A percentile compares a stretch with the other conserved stretches of the same genome.
phyloP scores from a whole-genome alignment of 163 green algal species.

The Scenedesmus sp. region DNA sequence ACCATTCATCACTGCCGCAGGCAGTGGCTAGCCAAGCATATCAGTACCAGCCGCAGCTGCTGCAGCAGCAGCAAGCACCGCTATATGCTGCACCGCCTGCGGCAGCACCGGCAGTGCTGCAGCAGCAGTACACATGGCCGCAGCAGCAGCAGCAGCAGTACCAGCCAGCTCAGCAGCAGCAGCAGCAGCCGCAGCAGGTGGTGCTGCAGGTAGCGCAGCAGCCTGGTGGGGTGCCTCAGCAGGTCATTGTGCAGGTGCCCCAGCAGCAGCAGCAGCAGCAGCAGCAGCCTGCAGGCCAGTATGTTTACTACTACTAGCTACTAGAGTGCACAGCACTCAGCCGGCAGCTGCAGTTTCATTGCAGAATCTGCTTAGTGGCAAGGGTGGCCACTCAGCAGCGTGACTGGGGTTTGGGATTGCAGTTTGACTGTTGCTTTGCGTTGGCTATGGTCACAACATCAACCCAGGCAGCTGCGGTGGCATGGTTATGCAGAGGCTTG shows the following conservation, averaged over 20 bases:
- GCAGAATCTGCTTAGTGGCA: background rate
- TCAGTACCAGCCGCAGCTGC: background rate
- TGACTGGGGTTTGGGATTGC: no score
- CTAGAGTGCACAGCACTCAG: background rate
- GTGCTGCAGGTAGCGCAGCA: constrained; percentile 2
- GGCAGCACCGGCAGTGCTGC: background rate
- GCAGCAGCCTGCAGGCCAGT: background rate
- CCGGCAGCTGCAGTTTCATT: background rate
- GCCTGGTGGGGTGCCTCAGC: background rate
- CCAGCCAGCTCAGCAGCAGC: background rate
- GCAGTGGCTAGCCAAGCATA: background rate
- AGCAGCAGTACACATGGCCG: background rate
- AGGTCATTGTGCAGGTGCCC: background rate
- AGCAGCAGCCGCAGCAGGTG: background rate
- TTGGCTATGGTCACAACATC: no score
- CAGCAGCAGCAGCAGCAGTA: background rate
- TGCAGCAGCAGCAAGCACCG: background rate
- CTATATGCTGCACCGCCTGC: background rate
- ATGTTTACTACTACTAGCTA: constrained; percentile 8
- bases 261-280: background rate
- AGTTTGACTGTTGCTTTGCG: no score
- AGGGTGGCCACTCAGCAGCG: background rate
- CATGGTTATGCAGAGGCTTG: no score
- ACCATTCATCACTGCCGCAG: background rate
- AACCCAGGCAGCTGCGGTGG: no score